Percentiles rank a stretch among this genome's conserved stretches.
phyloP scores from a whole-genome alignment of 331 rosid genomes.

The Cydonia oblonga region DNA sequence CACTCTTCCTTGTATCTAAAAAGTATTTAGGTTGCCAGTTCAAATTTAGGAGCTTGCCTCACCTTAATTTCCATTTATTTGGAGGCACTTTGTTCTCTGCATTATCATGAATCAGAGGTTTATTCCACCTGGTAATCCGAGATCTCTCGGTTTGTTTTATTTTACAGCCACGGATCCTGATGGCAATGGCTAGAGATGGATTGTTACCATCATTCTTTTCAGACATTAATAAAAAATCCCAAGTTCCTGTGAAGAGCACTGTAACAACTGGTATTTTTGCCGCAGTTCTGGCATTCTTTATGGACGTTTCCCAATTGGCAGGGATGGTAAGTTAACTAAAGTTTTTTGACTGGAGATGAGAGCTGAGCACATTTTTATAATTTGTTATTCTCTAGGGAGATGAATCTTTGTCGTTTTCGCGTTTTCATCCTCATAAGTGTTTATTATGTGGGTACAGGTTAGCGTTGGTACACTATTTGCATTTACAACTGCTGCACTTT shows the following conservation, averaged over 20 bases:
- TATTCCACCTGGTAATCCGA: slow-evolving; percentile 10
- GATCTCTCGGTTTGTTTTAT: neutral
- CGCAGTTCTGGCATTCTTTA: slow-evolving; percentile 52
- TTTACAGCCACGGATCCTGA: slow-evolving; percentile 52
- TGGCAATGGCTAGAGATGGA: slow-evolving; percentile 85
- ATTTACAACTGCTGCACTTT: slow-evolving; percentile 53
- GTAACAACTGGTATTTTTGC: slow-evolving; percentile 52
- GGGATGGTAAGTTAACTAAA: slow-evolving; percentile 49
- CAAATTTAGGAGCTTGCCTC: neutral
- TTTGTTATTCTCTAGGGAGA: neutral
- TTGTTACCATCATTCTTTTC: slow-evolving; percentile 56
- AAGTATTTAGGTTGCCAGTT: neutral
- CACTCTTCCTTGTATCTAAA: neutral
- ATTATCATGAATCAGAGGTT: neutral
- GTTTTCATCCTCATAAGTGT: neutral
- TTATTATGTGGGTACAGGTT: slow-evolving; percentile 31
- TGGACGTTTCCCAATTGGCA: slow-evolving; percentile 70
- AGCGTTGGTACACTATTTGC: slow-evolving; percentile 69
- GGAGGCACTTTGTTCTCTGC: neutral
- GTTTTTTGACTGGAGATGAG: slow-evolving; percentile 4
- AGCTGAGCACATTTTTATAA: neutral
- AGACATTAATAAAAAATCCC: slow-evolving; percentile 36
- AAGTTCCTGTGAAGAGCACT: slow-evolving; percentile 55
- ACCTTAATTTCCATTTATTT: neutral
- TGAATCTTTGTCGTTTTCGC: neutral